These are phyloP conservation scores for Phytophthora citrophthora DNA, from an alignment of 352 stramenopile genomes.

Conservation along the genomic window DNA sequence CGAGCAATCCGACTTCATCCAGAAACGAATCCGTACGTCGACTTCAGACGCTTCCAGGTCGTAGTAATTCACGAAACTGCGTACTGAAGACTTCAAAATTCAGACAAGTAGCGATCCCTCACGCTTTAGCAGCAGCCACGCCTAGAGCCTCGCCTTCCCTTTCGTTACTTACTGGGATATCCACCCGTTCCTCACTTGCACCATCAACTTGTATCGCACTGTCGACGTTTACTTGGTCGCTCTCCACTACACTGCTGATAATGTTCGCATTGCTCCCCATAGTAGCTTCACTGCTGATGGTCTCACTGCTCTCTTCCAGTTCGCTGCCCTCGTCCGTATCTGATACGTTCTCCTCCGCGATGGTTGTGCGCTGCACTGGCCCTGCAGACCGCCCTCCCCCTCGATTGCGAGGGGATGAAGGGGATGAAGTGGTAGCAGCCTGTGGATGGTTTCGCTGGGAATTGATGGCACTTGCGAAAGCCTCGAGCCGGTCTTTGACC, in stretches of 20 bases:
- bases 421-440: not conserved
- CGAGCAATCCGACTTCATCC: no score
- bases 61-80: no score
- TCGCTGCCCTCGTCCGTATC: constrained; percentile 26
- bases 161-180: not conserved
- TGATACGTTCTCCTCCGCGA: constrained; percentile 21
- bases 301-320: constrained; percentile 3
- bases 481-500: constrained; percentile 64
- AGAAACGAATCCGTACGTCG: no score
- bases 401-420: constrained; percentile 14
- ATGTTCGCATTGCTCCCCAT: not conserved
- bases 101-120: not conserved
- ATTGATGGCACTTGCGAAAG: constrained; percentile 64
- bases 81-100: no score
- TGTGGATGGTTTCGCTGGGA: constrained; percentile 29
- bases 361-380: constrained; percentile 5
- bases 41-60: no score
- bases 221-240: not conserved
- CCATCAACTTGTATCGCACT: not conserved
- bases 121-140: not conserved
- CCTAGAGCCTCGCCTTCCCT: not conserved
- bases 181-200: not conserved
- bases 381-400: constrained; percentile 22
- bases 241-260: not conserved
- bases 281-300: not conserved